phyloP scores from a whole-genome alignment of 1,284 basidiomycete genomes.

The Xerocomus minutiporus region DNA sequence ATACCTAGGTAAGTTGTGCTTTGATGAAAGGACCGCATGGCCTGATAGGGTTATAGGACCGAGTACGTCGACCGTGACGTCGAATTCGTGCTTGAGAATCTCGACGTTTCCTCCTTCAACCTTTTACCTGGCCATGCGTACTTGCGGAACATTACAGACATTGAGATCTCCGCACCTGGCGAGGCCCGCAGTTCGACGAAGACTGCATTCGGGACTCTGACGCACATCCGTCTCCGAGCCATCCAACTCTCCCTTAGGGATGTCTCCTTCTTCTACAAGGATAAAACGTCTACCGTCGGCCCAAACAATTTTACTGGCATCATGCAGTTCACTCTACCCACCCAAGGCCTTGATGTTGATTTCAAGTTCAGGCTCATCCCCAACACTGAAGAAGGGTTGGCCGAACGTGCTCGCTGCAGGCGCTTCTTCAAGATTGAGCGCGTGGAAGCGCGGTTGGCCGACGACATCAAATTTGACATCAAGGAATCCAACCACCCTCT shows the following conservation, averaged over 20 bases:
- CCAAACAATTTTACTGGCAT: slow-evolving; percentile 57
- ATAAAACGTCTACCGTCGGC: slow-evolving; percentile 49
- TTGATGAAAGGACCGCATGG: slow-evolving; percentile 1
- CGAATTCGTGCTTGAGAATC: slow-evolving; percentile 68
- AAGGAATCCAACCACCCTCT: slow-evolving; percentile 59
- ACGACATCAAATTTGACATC: slow-evolving; percentile 50
- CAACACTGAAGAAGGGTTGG: slow-evolving; percentile 37
- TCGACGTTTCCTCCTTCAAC: slow-evolving; percentile 59
- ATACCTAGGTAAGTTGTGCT: slow-evolving; percentile 52
- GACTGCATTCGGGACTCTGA: slow-evolving; percentile 55
- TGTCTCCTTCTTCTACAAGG: slow-evolving; percentile 67
- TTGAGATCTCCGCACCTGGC: slow-evolving; percentile 54
- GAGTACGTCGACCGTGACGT: slow-evolving; percentile 62
- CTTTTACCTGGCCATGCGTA: slow-evolving; percentile 66
- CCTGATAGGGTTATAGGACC: slow-evolving; percentile 39
- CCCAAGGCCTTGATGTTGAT: slow-evolving; percentile 62
- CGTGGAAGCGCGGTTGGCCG: slow-evolving; percentile 46
- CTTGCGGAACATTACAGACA: slow-evolving; percentile 67
- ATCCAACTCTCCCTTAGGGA: slow-evolving; percentile 57
- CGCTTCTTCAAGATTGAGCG: slow-evolving; percentile 57
- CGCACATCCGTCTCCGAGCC: slow-evolving; percentile 58
- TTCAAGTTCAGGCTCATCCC: slow-evolving; percentile 60
- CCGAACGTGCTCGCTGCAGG: slow-evolving; percentile 40
- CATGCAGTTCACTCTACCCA: slow-evolving; percentile 55
- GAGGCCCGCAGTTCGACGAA: slow-evolving; percentile 35